Evolutionary conservation across 2,329 filamentous ascomycete species (phyloP).

Genomic region (Pseudocercospora macadamiae): DNA sequence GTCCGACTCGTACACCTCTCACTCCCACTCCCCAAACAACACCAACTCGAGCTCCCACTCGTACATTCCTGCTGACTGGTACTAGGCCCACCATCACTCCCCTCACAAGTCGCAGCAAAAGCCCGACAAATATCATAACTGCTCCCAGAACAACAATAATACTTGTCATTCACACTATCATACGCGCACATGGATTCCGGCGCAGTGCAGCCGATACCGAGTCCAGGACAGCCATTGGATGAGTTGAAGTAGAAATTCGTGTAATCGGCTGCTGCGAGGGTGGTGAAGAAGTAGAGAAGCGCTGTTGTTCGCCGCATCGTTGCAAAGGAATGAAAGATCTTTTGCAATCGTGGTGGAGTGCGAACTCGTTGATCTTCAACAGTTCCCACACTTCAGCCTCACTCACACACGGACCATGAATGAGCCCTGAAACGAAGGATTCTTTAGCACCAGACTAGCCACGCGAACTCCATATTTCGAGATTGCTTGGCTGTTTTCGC

Average conservation of each 20-base stretch:
- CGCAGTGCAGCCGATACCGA: slow-evolving; percentile 13
- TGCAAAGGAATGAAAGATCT: neutral
- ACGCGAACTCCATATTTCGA: neutral
- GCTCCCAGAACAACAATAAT: slow-evolving; percentile 20
- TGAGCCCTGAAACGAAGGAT: slow-evolving; percentile 8
- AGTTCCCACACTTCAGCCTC: neutral
- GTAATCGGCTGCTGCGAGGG: slow-evolving; percentile 14
- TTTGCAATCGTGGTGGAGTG: neutral
- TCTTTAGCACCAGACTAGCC: slow-evolving; percentile 2
- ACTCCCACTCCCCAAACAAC: slow-evolving; percentile 15
- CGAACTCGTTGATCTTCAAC: neutral
- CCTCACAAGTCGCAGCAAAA: slow-evolving; percentile 16
- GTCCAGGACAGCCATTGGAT: slow-evolving; percentile 14
- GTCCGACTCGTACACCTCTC: slow-evolving; percentile 21
- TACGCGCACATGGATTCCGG: slow-evolving; percentile 19
- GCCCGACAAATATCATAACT: slow-evolving; percentile 21
- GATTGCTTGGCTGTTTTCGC: slow-evolving; percentile 4
- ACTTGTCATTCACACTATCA: slow-evolving; percentile 20
- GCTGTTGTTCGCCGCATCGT: neutral
- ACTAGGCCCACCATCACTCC: slow-evolving; percentile 11
- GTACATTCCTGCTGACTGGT: slow-evolving; percentile 14
- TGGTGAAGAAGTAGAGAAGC: neutral
- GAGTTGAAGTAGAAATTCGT: slow-evolving; percentile 21
- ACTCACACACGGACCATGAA: neutral
- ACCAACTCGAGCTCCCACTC: slow-evolving; percentile 12